Base-by-base conservation (phyloP, 805 yeast genomes). In the Yueomyces sp. region DNA sequence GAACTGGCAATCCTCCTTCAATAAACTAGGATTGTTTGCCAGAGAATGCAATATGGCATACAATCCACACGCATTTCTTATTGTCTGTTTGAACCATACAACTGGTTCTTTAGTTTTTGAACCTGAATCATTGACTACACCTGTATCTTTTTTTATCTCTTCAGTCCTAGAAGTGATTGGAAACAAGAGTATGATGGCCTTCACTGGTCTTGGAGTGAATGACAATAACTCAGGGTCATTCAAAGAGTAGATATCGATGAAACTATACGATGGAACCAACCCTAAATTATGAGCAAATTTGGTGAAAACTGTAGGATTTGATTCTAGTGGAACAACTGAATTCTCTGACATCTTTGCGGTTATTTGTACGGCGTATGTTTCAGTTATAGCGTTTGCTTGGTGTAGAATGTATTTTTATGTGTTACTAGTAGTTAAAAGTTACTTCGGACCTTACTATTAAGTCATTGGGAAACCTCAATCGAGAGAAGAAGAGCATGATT, bases 11-110 rank as follows among this genome's bases (percentile, higher is more conserved):
- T 49, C 55, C 5, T 47, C 34, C 3, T 44, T 43, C 29, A 60
- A 42, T 12, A 67, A 44, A 3, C 55, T 44, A 4, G 55, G 50
- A 42, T 60, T 60, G 38, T 69, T 69, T 4, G 71, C 59, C 6
- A 74, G 51, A 0, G 79, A 68, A 53, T 90, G 96, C 27, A 90
- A 64, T 40, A 92, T 60, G 0, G 95, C 97, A 62, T 83, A 85
- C 32, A 94, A 72, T 4, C 98, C 98, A 65, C 98, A 90, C 0
- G 94, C 94, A 58, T 90, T 90, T 48, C 74, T 76, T 19, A 92
- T 76, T 1, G 87, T 78, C 55, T 90, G 98, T 51, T 76, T 77
- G 52, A 79, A 76, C 96, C 97, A 92, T n/a, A 71, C 5, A 53
- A 64, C 44, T 4, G 11, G 7, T 19, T 34, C 28, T 11, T 12